Evolutionary conservation across 768 basidiomycete species (phyloP).

Genomic region (Kockovaella imperatae): DNA sequence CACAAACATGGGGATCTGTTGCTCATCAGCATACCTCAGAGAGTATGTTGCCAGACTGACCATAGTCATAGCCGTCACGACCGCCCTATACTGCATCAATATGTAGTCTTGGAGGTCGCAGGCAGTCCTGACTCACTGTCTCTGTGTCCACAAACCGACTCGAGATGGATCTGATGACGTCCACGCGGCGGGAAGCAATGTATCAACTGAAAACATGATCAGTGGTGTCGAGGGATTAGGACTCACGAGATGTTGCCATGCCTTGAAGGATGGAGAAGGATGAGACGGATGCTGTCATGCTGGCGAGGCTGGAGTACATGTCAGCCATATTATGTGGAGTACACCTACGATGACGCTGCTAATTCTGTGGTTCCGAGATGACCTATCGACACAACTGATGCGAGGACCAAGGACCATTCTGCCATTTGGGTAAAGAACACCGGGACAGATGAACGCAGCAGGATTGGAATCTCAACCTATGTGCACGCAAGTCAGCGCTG

Average conservation of each 20-base stretch:
- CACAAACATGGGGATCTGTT: constrained; percentile 50
- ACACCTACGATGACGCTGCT: constrained; percentile 59
- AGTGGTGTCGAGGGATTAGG: not conserved
- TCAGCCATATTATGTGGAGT: not conserved
- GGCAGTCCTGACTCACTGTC: constrained; percentile 60
- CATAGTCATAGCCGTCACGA: constrained; percentile 34
- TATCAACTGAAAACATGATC: constrained; percentile 55
- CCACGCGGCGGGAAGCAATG: constrained; percentile 90
- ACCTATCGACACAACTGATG: constrained; percentile 77
- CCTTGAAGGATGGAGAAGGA: constrained; percentile 76
- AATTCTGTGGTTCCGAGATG: constrained; percentile 84
- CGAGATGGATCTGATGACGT: constrained; percentile 74
- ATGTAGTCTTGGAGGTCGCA: not conserved
- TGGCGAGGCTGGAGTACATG: constrained; percentile 31
- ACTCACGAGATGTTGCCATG: constrained; percentile 59
- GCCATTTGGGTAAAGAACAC: constrained; percentile 39
- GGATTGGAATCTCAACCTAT: constrained; percentile 35
- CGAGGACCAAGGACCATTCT: constrained; percentile 78
- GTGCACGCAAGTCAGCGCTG: not conserved
- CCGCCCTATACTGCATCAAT: constrained; percentile 35
- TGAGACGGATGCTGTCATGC: constrained; percentile 50
- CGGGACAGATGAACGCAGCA: constrained; percentile 28
- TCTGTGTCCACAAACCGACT: constrained; percentile 83
- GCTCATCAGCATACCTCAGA: not conserved
- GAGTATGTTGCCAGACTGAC: constrained; percentile 5